Evolutionary conservation across 495 filamentous ascomycete genomes (phyloP), one percentile per base, ranked within the genome.

Genomic region (Hypoxylon lienhwacheense): DNA sequence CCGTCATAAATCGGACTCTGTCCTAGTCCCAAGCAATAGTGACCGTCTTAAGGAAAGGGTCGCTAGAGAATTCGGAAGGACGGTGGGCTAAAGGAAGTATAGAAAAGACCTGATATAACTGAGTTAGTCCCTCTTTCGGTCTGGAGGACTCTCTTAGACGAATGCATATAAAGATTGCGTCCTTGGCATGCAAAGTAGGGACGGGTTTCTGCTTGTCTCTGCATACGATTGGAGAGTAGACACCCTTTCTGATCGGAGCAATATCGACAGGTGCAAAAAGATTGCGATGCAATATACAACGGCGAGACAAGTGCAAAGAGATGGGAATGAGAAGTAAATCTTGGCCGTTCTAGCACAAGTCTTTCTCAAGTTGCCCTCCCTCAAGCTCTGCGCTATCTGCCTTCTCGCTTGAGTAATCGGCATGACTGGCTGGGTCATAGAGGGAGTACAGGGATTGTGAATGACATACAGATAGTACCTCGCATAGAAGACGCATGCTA

Each of bases 231-330:
- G 65, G 65, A 55, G 63, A 66, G 59, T 29, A 47, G 24, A 7
- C 25, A 42, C 56, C 47, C 60, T 49, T 53, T 57, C 53, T 42
- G 33, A 53, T 60, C 47, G 59, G 63, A 35, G 63, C 56, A 64
- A 66, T 66, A 66, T 66, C 25, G 59, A 64, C 53, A 59, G 45
- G 59, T 56, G 55, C 53, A 59, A 29, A 39, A 64, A 67, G 51
- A 67, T 68, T 68, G 65, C 57, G 47, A 61, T 53, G 55, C 37
- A 66, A 68, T 68, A 68, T 68, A 66, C 53, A 50, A 54, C 51
- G 55, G 54, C 63, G 60, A 63, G 56, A 64, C 50, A 59, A 29
- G 44, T 40, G 47, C 53, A 40, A 54, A 39, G 40, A 43, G 49
- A 54, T 61, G 35, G 52, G 48, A 48, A 48, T 56, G 47, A 53